A percentile compares a stretch with the other conserved stretches of the same genome.
Conservation (phyloP, 768 basidiomycete genomes). For the Exsudoporus frostii region DNA sequence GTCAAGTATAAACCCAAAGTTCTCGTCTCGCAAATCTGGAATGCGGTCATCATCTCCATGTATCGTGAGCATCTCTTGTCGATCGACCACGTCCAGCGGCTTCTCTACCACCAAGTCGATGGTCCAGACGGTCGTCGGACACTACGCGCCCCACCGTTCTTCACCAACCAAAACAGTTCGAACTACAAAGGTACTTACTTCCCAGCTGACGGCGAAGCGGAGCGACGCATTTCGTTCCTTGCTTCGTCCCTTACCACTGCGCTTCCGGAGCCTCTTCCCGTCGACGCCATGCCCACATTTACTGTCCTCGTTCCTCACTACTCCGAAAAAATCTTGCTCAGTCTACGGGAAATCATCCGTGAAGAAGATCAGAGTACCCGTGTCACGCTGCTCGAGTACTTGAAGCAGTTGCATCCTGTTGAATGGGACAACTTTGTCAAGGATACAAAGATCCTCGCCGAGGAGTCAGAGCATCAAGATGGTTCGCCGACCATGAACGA, state of each 20-base stretch:
- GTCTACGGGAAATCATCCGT: conserved; percentile 95
- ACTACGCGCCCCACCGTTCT: conserved; percentile 95
- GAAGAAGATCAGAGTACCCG: conserved; percentile 97
- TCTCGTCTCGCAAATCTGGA: conserved; percentile 98
- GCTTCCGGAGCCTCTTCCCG: conserved; percentile 90
- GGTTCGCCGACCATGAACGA: conserved; percentile 60
- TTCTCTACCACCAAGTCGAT: conserved; percentile 96
- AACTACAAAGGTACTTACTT: conserved; percentile 82
- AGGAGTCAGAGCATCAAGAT: conserved; percentile 68
- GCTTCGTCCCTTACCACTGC: conserved; percentile 96
- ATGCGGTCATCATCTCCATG: conserved; percentile 99
- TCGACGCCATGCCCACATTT: conserved; percentile 99
- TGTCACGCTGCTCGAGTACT: conserved; percentile 94
- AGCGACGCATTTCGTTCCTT: conserved; percentile 98
- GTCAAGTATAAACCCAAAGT: conserved; percentile 99
- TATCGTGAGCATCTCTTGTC: conserved; percentile 97
- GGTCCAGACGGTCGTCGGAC: conserved; percentile 85
- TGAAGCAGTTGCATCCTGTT: conserved; percentile 96
- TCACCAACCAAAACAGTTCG: conserved; percentile 83
- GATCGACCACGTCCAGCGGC: conserved; percentile 96
- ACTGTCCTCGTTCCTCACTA: conserved; percentile 99
- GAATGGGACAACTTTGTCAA: conserved; percentile 99
- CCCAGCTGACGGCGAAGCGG: conserved; percentile 91
- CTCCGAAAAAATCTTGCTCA: conserved; percentile 96
- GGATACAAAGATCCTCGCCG: conserved; percentile 98